Evolutionary conservation across 805 yeast species (phyloP), one percentile per base, ranked within the genome.

Genomic region (Candida ovalis): DNA sequence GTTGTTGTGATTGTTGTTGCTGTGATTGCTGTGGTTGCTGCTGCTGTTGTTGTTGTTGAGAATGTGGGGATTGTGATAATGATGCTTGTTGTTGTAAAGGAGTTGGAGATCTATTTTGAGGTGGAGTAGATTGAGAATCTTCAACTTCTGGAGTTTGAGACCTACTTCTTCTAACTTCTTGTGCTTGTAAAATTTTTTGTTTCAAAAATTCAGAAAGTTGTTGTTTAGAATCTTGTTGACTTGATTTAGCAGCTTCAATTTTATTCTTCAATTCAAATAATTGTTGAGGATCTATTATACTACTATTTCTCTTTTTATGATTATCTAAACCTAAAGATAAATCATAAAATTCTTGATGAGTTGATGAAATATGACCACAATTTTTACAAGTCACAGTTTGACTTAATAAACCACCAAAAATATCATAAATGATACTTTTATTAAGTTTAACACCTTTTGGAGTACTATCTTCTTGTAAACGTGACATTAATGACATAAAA

Each of bases 271-370:
- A 51, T 46, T 54, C 63, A 42, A 46, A 48, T 40, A 66, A 46
- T 44, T 64, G 64, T 23, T 54, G 52, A 3, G 62, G 54, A 44
- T 61, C 65, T n/a, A 64, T 46, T 36, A 61, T 49, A 30, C 63
- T 55, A 49, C 66, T 60, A 32, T 65, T 56, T 42, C 71, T 71
- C 56, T 70, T 80, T 55, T 72, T 79, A 53, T 67, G 68, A 43
- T 75, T 74, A 43, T 80, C 80, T 53, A 94, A 73, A 43, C 94
- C 91, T 43, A 94, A 75, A 7, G 96, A 86, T 48, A 94, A 73
- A 69, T 94, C 99, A 64, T 91, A 91, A 60, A 94, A 87, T 60
- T 94, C 97, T 68, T 94, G 99, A 55, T 84, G 82, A 6, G 99
- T 94, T 44, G 81, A 81, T 13, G 96, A 86, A 19, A 87, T 80